These are phyloP conservation scores for Globisporangium heterothallicum DNA, from an alignment of 352 stramenopile species.

Conservation along the genomic window DNA sequence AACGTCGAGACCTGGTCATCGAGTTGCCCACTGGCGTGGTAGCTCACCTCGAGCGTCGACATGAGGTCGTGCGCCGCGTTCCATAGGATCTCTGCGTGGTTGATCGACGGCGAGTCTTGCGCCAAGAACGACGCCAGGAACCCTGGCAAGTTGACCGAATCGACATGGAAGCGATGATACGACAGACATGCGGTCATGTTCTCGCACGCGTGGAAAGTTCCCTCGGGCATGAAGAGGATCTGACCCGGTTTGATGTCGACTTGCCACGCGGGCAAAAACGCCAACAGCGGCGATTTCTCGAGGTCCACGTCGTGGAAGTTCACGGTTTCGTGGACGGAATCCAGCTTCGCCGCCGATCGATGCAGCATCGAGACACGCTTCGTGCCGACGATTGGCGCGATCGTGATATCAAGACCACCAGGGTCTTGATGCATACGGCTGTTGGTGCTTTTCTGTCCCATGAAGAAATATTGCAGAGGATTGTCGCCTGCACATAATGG, in stretches of 20 bases:
- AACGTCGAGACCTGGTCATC: conserved; percentile 36
- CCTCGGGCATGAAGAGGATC: conserved; percentile 92
- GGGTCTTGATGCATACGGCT: conserved; percentile 89
- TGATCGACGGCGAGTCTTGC: conserved; percentile 86
- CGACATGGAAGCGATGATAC: conserved; percentile 93
- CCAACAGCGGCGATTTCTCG: conserved; percentile 82
- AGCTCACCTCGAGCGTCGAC: conserved; percentile 75
- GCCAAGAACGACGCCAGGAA: conserved; percentile 89
- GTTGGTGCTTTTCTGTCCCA: conserved; percentile 86
- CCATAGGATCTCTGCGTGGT: conserved; percentile 92
- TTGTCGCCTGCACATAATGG: conserved; percentile 45
- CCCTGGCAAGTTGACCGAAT: conserved; percentile 86
- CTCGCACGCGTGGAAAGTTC: conserved; percentile 89
- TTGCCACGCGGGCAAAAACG: conserved; percentile 83
- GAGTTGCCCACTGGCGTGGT: conserved; percentile 47
- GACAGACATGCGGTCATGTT: conserved; percentile 92
- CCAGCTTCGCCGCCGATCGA: conserved; percentile 67
- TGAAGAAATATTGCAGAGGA: conserved; percentile 94
- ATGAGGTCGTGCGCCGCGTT: conserved; percentile 89
- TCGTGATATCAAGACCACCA: conserved; percentile 90
- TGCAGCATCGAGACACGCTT: conserved; percentile 78
- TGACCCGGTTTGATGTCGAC: conserved; percentile 88
- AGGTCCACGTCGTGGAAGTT: conserved; percentile 83
- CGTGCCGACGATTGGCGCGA: conserved; percentile 88
- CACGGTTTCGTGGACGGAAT: conserved; percentile 78